Conservation (phyloP, 768 basidiomycete species). For the Termitomyces sp. region DNA sequence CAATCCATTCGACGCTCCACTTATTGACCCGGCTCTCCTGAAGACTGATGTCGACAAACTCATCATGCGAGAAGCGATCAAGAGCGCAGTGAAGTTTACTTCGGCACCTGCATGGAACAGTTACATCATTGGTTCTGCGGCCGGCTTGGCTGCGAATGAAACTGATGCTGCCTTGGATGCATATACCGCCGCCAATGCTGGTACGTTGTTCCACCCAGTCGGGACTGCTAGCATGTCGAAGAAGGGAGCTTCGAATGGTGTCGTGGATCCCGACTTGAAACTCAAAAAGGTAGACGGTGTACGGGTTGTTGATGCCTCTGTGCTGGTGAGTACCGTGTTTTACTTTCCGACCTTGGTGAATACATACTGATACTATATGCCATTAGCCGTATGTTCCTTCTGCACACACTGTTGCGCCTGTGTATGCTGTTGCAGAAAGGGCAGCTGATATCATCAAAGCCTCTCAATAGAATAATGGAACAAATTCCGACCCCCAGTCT, state of each 20-base stretch:
- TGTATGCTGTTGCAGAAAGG: conserved; percentile 10
- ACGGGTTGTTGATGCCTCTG: conserved; percentile 29
- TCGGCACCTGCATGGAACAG: conserved; percentile 12
- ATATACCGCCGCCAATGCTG: conserved; percentile 15
- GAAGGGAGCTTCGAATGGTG: conserved; percentile 19
- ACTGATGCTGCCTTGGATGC: conserved; percentile 18
- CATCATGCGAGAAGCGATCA: conserved; percentile 18
- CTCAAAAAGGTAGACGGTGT: conserved; percentile 24
- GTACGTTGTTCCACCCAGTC: conserved; percentile 17
- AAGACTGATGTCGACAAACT: conserved; percentile 15
- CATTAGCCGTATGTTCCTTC: conserved; percentile 10
- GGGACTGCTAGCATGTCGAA: conserved; percentile 23
- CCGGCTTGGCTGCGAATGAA: not conserved
- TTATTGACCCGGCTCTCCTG: conserved; percentile 43
- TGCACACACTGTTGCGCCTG: conserved; percentile 7
- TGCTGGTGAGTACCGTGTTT: conserved; percentile 19
- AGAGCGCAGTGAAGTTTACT: conserved; percentile 13
- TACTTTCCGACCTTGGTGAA: no score
- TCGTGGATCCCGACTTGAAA: conserved; percentile 26
- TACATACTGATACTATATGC: not conserved
- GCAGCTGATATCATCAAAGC: conserved; percentile 10
- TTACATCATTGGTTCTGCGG: conserved; percentile 9
- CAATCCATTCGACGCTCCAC: conserved; percentile 36
- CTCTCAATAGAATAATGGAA: not conserved
- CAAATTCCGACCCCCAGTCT: no score